These are phyloP conservation scores for Fremontodendron californicum DNA, from an alignment of 345 rosid species.

Conservation along the genomic window DNA sequence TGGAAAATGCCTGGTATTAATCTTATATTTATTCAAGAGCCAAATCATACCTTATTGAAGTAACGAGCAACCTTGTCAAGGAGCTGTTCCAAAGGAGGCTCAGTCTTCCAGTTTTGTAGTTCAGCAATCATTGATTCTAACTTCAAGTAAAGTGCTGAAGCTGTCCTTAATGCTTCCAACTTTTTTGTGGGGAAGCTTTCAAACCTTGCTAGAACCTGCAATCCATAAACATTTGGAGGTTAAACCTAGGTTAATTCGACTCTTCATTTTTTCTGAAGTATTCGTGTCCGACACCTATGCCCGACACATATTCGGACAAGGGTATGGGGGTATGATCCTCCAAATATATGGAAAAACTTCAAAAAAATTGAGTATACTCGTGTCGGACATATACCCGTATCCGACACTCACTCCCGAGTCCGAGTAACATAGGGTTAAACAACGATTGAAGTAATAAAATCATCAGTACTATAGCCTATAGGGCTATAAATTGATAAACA, in stretches of 20 bases:
- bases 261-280: no score
- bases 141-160: conserved; percentile 58
- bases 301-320: no score
- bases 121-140: conserved; percentile 47
- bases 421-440: no score
- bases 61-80: conserved; percentile 80
- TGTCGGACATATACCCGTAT: no score
- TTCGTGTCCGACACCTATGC: no score
- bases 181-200: conserved; percentile 92
- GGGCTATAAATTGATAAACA: neutral
- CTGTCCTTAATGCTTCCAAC: conserved; percentile 73
- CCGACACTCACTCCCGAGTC: no score
- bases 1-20: neutral
- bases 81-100: conserved; percentile 57
- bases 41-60: conserved; percentile 61
- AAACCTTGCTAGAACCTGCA: conserved; percentile 75
- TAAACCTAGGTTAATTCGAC: no score
- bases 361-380: no score
- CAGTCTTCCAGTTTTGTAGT: conserved; percentile 61
- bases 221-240: conserved; percentile 11
- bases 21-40: no score
- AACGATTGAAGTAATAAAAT: neutral
- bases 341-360: no score
- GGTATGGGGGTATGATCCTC: no score
- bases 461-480: no score